Percentiles rank a stretch among this genome's conserved stretches.
Conservation (phyloP, 2,329 filamentous ascomycete genomes). For the Fusarium clavum region DNA sequence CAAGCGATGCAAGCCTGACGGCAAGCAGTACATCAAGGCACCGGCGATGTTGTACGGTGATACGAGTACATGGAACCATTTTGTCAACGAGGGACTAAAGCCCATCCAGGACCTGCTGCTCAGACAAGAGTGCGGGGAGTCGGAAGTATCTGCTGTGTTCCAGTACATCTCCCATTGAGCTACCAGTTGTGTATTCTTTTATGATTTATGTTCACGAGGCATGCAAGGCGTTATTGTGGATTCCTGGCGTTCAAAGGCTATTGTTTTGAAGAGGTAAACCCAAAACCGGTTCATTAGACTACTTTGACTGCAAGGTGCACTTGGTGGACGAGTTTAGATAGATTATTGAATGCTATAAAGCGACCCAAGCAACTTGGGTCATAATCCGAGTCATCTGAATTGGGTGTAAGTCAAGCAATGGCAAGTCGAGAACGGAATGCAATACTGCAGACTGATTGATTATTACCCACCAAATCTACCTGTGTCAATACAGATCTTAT, state of each 20-base stretch:
- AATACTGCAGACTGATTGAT: background rate
- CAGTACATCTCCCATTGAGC: constrained; percentile 92
- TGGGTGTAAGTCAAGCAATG: background rate
- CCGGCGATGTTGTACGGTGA: constrained; percentile 97
- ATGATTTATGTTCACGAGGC: constrained; percentile 26
- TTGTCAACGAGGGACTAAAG: constrained; percentile 81
- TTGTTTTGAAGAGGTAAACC: constrained; percentile 19
- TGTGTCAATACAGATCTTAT: background rate
- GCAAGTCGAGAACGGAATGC: background rate
- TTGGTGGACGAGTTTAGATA: background rate
- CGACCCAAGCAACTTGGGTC: background rate
- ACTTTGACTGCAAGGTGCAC: background rate
- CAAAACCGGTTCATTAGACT: background rate
- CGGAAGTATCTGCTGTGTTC: constrained; percentile 92
- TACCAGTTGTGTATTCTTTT: background rate
- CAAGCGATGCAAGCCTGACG: constrained; percentile 90
- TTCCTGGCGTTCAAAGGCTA: constrained; percentile 8
- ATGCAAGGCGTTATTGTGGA: constrained; percentile 28
- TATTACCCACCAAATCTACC: background rate
- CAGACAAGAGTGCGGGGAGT: constrained; percentile 82
- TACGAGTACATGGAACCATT: constrained; percentile 99
- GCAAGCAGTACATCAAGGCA: constrained; percentile 88
- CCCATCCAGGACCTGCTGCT: constrained; percentile 92
- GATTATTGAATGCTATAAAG: constrained; percentile 1
- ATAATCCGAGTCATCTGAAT: background rate